phyloP scores from a whole-genome alignment of 1,139 yeast genomes.

The Debaryomyces udenii region DNA sequence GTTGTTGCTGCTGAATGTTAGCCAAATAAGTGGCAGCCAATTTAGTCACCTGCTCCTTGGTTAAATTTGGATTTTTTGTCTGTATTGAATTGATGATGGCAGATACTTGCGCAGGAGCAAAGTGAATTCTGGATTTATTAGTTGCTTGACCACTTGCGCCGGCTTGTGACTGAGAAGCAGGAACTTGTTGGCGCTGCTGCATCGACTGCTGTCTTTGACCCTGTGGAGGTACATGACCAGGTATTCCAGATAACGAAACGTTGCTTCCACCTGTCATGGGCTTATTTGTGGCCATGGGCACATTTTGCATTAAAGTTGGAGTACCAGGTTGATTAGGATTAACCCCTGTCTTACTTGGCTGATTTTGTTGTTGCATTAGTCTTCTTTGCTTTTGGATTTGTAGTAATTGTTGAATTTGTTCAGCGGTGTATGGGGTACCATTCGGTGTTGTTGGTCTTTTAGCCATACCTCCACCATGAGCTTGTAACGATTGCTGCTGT shows the following conservation, averaged over 20 bases:
- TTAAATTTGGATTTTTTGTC: slow-evolving; percentile 65
- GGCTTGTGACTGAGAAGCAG: slow-evolving; percentile 12
- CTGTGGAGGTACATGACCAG: slow-evolving; percentile 11
- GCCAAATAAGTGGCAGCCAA: slow-evolving; percentile 73
- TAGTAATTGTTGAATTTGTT: slow-evolving; percentile 56
- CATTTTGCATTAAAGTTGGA: slow-evolving; percentile 8
- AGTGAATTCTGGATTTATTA: slow-evolving; percentile 42
- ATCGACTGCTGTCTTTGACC: slow-evolving; percentile 15
- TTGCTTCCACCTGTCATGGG: slow-evolving; percentile 16
- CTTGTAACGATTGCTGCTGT: slow-evolving; percentile 24
- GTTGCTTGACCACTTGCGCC: slow-evolving; percentile 11
- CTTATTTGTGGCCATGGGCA: slow-evolving; percentile 7
- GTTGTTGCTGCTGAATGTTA: slow-evolving; percentile 56
- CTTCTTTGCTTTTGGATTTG: slow-evolving; percentile 57
- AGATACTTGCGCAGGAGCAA: slow-evolving; percentile 67
- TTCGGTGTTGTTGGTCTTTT: slow-evolving; percentile 51
- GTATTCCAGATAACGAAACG: slow-evolving; percentile 1
- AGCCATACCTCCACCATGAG: slow-evolving; percentile 12
- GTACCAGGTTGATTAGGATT: slow-evolving; percentile 11
- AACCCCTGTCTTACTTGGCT: slow-evolving; percentile 15
- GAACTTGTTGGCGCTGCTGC: slow-evolving; percentile 14
- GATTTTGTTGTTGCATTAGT: slow-evolving; percentile 47
- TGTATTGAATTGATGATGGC: slow-evolving; percentile 72
- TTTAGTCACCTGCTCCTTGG: slow-evolving; percentile 72
- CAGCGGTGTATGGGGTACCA: slow-evolving; percentile 57